Evolutionary conservation across 2,329 filamentous ascomycete genomes (phyloP), one percentile per base, ranked within the genome.

Genomic region (Trichoderma polysporum): DNA sequence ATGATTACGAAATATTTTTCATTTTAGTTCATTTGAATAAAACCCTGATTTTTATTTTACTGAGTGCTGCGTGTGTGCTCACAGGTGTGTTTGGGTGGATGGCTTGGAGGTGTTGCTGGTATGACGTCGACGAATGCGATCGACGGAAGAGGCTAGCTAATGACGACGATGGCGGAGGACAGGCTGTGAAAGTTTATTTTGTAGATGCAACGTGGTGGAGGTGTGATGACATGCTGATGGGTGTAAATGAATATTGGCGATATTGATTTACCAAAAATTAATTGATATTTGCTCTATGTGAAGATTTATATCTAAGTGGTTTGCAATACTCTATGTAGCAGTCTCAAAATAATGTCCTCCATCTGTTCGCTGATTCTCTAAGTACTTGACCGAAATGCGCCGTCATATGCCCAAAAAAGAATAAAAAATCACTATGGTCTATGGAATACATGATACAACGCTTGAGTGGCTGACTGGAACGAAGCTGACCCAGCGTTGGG

Each of bases 61-160:
- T 22, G 15, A 17, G 27, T 47, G 29, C 47, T 35, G 12, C 50
- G n/a, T n/a, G n/a, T n/a, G n/a, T n/a, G n/a, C 17, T 56, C 33
- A 33, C 19, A 39, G 25, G 22, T 6, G 33, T 49, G n/a, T 52
- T 27, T 41, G 41, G 6, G 41, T 33, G 33, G 6, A 33, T 65
- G 52, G 47, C 57, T 45, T 13, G 7, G 15, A 29, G 59, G 25
- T 54, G 59, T 41, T 63, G 47, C 19, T 33, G 62, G 29, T 31
- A 66, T 66, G 63, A 66, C 63, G 63, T 66, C 56, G 45, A 59
- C 45, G 63, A 57, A 25, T 33, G 54, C 25, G 54, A 52, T 59
- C 6, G 63, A 60, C 63, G 15, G 52, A 54, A 52, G 31, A 33
- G 45, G 31, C 52, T 58, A 53, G 63, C 63, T 10, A 45, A 53